These are phyloP conservation scores for Coemansia sp. DNA, from an alignment of 192 early-diverging fungal genomes.

Conservation along the genomic window DNA sequence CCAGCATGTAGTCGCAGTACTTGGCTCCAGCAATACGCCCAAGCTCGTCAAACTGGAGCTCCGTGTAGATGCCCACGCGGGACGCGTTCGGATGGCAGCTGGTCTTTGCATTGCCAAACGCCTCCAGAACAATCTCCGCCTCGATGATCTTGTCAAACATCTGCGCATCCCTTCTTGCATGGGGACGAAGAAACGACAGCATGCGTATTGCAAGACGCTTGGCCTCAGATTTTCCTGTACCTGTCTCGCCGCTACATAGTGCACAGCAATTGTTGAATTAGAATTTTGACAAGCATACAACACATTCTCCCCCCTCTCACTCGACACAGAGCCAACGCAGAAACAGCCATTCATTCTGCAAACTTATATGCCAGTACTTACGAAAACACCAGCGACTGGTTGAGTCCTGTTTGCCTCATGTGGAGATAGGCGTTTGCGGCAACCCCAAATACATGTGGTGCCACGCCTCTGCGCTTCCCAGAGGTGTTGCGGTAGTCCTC, in stretches of 20 bases:
- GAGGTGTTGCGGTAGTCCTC: constrained; percentile 68
- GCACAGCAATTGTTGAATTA: neutral
- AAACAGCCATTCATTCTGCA: neutral
- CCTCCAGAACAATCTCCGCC: constrained; percentile 75
- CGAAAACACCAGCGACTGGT: constrained; percentile 89
- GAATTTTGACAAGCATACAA: too few species aligned
- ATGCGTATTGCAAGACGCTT: constrained; percentile 65
- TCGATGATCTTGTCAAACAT: constrained; percentile 68
- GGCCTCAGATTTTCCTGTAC: constrained; percentile 84
- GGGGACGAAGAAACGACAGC: constrained; percentile 66
- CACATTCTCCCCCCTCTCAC: too few species aligned
- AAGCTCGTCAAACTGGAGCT: constrained; percentile 92
- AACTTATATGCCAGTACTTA: constrained; percentile 45
- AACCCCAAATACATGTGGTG: constrained; percentile 84
- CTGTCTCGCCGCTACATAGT: constrained; percentile 76
- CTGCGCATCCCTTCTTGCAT: constrained; percentile 68
- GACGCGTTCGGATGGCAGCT: constrained; percentile 75
- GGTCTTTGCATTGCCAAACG: constrained; percentile 88
- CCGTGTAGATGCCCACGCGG: constrained; percentile 79
- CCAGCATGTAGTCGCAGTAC: constrained; percentile 84
- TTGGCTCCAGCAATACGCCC: constrained; percentile 86
- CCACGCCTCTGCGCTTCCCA: constrained; percentile 48
- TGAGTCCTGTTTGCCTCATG: constrained; percentile 81
- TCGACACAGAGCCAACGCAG: neutral
- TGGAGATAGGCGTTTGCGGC: constrained; percentile 85